phyloP scores from a whole-genome alignment of 2,329 filamentous ascomycete species.

The Phialophora verrucosa region DNA sequence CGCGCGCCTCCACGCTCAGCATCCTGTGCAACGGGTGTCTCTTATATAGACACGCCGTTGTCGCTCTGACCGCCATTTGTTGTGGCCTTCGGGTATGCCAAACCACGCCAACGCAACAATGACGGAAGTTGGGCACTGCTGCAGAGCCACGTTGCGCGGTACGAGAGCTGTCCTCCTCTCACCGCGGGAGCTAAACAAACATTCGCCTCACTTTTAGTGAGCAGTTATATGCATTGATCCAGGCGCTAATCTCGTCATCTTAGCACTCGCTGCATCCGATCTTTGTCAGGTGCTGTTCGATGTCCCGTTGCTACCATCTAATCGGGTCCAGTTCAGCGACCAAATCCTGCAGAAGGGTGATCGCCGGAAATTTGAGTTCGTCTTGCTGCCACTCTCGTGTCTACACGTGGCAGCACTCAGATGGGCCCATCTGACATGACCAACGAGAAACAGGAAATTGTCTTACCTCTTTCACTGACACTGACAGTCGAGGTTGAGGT shows the following conservation, averaged over 20 bases:
- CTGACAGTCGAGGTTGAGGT: neutral
- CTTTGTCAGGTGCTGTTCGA: constrained; percentile 31
- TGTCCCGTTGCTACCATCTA: constrained; percentile 14
- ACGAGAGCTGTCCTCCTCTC: constrained; percentile 21
- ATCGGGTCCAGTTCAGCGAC: constrained; percentile 14
- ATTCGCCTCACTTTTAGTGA: constrained; percentile 35
- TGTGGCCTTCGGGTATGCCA: constrained; percentile 24
- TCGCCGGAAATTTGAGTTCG: constrained; percentile 12
- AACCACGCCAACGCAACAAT: constrained; percentile 35
- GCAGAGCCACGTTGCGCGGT: constrained; percentile 37
- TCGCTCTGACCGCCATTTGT: constrained; percentile 34
- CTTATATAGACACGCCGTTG: constrained; percentile 30
- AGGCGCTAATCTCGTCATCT: constrained; percentile 28
- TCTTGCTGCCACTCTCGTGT: constrained; percentile 22
- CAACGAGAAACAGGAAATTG: constrained; percentile 12
- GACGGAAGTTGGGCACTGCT: constrained; percentile 33
- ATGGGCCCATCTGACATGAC: constrained; percentile 13
- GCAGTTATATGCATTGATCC: constrained; percentile 16
- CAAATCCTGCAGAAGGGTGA: constrained; percentile 7
- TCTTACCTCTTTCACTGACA: constrained; percentile 7
- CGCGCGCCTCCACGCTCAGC: constrained; percentile 7
- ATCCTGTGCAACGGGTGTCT: constrained; percentile 2
- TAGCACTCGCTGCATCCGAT: constrained; percentile 21
- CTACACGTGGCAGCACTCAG: constrained; percentile 27
- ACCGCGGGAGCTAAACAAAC: constrained; percentile 32